phyloP scores from a whole-genome alignment of 163 green algal genomes.

The Chlamydomonas reinhardtii region DNA sequence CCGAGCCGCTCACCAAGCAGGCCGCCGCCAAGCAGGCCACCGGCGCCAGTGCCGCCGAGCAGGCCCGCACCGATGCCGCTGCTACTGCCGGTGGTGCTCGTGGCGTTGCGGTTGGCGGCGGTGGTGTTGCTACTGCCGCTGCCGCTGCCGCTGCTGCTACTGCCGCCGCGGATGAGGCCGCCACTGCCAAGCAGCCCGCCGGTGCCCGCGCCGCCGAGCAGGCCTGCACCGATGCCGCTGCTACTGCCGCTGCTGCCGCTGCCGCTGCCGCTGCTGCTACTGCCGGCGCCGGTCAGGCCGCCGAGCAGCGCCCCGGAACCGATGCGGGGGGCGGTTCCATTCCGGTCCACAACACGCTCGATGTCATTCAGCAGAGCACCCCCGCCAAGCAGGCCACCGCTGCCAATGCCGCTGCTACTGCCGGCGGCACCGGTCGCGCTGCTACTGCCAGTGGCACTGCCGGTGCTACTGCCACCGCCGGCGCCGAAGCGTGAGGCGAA shows the following conservation, averaged over 20 bases:
- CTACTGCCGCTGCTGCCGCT: not conserved
- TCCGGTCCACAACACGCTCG: too few species aligned
- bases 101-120: not conserved
- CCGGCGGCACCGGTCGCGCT: too few species aligned
- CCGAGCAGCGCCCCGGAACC: not conserved
- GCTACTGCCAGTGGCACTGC: not conserved
- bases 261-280: not conserved
- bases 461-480: not conserved
- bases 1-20: not conserved
- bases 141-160: not conserved
- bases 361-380: too few species aligned
- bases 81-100: not conserved
- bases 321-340: too few species aligned
- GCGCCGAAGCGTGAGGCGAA: constrained; percentile 5
- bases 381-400: not conserved
- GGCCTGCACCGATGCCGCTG: too few species aligned
- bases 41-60: not conserved
- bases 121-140: not conserved
- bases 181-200: not conserved
- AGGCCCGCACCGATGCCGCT: too few species aligned
- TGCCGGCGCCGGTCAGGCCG: not conserved
- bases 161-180: not conserved
- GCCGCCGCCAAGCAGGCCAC: not conserved
- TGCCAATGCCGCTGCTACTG: not conserved
- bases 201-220: not conserved